Evolutionary conservation across 441 rosid genomes (phyloP), one percentile per base, ranked within the genome.

Genomic region (Pelargonium australe): DNA sequence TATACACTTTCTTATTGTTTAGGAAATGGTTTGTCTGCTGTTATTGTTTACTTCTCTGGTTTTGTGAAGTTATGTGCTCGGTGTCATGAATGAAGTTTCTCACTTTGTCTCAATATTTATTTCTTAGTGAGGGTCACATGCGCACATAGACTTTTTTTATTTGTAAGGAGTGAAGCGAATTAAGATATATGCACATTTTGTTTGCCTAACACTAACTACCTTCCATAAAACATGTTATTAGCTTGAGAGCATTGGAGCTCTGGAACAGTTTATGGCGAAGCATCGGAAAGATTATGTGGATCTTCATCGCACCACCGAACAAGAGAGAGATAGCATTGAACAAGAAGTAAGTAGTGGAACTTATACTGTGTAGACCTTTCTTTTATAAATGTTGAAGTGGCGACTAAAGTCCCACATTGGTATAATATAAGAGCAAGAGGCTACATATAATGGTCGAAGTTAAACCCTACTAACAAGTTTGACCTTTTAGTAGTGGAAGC

Each of bases 251-350:
- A 82, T 92, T 53, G 87, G 78, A 79, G 85, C 92, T 77, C 75
- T 95, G 82, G 89, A 92, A 65, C 92, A 85, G 75, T 95, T 92
- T 85, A 81, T 92, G 86, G 69, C 61, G 76, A 92, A 95, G 85
- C 99, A 95, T 81, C 76, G 87, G 34, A 92, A 90, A 76, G 99
- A 92, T 79, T 95, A 92, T 7, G 86, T 87, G 64, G 99, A 92
- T 79, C 68, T 80, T 68, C 96, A 87, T 63, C 91, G 95, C 31
- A 90, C 92, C 68, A 95, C 93, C 0, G 96, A 89, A 77, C 92
- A 85, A 67, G 98, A 95, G 81, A 89, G 91, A 72, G 99, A 95
- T 79, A 87, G 91, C 81, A 92, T 95, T 69, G 99, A 95, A 77
- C 96, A 87, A 57, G 99, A 95, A 78, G 98, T 95, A 80, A 80